Conservation (phyloP, 2,329 filamentous ascomycete species). For the Aquanectria penicillioides region DNA sequence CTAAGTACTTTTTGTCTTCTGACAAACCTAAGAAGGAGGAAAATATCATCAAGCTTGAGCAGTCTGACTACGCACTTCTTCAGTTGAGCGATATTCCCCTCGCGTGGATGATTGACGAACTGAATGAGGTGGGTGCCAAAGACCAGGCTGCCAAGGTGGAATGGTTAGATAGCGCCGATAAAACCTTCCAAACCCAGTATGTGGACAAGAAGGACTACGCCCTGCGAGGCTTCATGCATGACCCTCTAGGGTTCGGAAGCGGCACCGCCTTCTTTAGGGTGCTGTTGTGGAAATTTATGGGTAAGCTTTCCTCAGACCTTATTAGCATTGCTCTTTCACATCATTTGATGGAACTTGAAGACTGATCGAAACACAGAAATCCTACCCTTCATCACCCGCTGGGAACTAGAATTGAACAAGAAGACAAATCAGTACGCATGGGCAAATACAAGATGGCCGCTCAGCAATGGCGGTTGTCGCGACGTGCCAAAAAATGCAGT, state of each 20-base stretch:
- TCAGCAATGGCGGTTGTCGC: slow-evolving; percentile 48
- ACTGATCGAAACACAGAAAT: slow-evolving; percentile 44
- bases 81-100: slow-evolving; percentile 62
- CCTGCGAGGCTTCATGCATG: slow-evolving; percentile 48
- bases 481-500: slow-evolving; percentile 53
- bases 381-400: slow-evolving; percentile 52
- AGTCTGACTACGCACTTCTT: no score
- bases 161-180: slow-evolving; percentile 45
- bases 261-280: slow-evolving; percentile 52
- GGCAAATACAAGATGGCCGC: slow-evolving; percentile 49
- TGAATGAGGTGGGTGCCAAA: slow-evolving; percentile 49
- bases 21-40: slow-evolving; percentile 45
- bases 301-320: slow-evolving; percentile 39
- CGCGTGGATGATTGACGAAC: slow-evolving; percentile 63
- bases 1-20: slow-evolving; percentile 49
- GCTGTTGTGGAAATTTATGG: slow-evolving; percentile 55
- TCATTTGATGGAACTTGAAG: neutral
- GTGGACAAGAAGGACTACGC: slow-evolving; percentile 44
- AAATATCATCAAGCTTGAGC: slow-evolving; percentile 44
- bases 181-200: slow-evolving; percentile 46
- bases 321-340: neutral
- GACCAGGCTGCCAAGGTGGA: slow-evolving; percentile 46
- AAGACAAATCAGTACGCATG: slow-evolving; percentile 39
- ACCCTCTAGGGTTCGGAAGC: slow-evolving; percentile 49
- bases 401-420: slow-evolving; percentile 45